Evolutionary conservation across 176 grass and related monocot species (phyloP).

Genomic region (Themeda triandra): DNA sequence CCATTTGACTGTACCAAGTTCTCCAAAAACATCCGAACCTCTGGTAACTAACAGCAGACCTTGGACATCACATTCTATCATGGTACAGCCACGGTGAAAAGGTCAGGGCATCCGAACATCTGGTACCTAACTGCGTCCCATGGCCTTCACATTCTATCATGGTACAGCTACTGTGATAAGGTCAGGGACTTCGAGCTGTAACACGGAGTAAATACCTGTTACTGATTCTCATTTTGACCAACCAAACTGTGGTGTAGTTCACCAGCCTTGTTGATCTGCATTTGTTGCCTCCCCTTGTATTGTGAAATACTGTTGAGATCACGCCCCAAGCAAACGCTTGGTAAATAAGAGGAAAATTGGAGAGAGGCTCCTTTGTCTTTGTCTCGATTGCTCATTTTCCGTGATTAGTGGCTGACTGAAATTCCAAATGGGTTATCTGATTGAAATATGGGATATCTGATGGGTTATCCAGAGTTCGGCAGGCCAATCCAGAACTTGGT

Average conservation of each 20-base stretch:
- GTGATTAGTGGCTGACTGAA: neutral
- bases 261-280: neutral
- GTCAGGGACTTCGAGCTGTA: neutral
- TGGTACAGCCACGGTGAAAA: neutral
- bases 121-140: neutral
- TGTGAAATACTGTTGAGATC: neutral
- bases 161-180: neutral
- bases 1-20: slow-evolving; percentile 75
- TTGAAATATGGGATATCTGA: neutral
- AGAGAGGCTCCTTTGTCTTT: neutral
- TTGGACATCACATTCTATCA: neutral
- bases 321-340: neutral
- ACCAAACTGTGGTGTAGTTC: neutral
- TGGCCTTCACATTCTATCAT: neutral
- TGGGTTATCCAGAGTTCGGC: neutral
- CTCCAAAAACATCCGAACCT: slow-evolving; percentile 43
- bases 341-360: neutral
- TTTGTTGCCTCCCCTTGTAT: neutral
- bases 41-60: slow-evolving; percentile 7
- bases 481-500: neutral
- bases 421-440: neutral
- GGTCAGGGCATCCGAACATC: neutral
- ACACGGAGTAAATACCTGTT: neutral
- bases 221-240: neutral
- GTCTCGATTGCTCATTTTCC: neutral